Evolutionary conservation across 768 basidiomycete genomes (phyloP).

Genomic region (Suillus sp.): DNA sequence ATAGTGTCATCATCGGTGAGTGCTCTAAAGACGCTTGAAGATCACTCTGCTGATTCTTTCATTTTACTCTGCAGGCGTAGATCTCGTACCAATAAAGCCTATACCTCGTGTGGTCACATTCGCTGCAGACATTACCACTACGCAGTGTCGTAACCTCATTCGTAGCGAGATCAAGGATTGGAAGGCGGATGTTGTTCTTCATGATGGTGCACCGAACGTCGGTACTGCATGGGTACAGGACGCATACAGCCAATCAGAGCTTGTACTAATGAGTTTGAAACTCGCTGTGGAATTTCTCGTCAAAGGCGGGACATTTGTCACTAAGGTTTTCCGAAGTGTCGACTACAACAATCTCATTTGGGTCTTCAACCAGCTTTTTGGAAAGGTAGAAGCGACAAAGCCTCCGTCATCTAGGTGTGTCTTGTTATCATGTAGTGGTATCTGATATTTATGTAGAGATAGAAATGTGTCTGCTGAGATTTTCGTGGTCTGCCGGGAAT

Average conservation of each 20-base stretch:
- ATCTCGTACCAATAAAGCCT: conserved; percentile 94
- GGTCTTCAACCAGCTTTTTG: conserved; percentile 97
- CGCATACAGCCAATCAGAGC: conserved; percentile 95
- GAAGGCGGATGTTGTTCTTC: conserved; percentile 98
- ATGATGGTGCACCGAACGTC: conserved; percentile 99
- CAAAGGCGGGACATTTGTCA: conserved; percentile 94
- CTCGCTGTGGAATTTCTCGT: conserved; percentile 92
- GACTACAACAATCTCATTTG: conserved; percentile 99
- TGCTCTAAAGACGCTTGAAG: conserved; percentile 13
- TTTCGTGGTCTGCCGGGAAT: conserved; percentile 97
- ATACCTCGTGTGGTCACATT: conserved; percentile 93
- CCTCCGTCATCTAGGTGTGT: conserved; percentile 92
- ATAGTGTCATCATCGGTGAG: conserved; percentile 88
- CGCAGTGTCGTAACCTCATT: conserved; percentile 85
- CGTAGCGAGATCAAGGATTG: conserved; percentile 93
- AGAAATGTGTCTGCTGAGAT: conserved; percentile 99
- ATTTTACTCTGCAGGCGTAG: conserved; percentile 65
- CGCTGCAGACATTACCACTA: conserved; percentile 91
- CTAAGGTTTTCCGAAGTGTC: conserved; percentile 97
- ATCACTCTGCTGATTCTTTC: conserved; percentile 5
- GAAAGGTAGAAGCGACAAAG: conserved; percentile 97
- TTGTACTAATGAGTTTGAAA: conserved; percentile 93
- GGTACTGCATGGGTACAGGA: conserved; percentile 99
- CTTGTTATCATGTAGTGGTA: not conserved
- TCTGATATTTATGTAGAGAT: not conserved